These are phyloP conservation scores for Cadophora sp. DNA, from an alignment of 2,329 filamentous ascomycete genomes.

Conservation along the genomic window DNA sequence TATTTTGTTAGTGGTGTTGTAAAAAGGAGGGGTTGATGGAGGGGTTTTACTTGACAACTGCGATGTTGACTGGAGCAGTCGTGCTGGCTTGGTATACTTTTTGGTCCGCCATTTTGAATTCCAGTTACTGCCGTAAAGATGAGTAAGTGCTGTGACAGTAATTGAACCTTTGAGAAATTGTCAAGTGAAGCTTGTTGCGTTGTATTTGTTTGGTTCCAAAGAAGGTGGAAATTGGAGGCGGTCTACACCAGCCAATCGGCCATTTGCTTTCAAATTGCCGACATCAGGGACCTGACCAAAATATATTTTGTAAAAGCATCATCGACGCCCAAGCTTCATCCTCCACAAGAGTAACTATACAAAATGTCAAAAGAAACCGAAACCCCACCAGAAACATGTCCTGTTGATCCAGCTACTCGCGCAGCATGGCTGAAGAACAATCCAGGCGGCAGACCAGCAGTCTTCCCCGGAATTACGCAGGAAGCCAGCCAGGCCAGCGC, in stretches of 20 bases:
- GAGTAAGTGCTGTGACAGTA: constrained; percentile 5
- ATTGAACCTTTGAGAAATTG: constrained; percentile 19
- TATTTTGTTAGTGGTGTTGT: constrained; percentile 25
- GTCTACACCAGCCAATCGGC: constrained; percentile 37
- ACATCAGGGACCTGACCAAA: constrained; percentile 25
- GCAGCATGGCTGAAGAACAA: constrained; percentile 76
- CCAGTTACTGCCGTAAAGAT: constrained; percentile 6
- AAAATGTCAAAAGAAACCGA: constrained; percentile 42
- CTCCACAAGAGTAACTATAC: constrained; percentile 6
- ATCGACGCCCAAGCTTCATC: constrained; percentile 17
- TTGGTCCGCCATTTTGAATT: constrained; percentile 41
- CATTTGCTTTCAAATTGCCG: constrained; percentile 18
- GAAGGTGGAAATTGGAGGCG: constrained; percentile 24
- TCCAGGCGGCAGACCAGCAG: constrained; percentile 34
- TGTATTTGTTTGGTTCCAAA: background rate
- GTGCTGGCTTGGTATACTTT: constrained; percentile 88
- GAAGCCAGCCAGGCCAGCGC: constrained; percentile 42
- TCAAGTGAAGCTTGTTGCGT: constrained; percentile 12
- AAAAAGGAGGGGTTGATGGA: constrained; percentile 30
- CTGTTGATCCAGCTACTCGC: constrained; percentile 89
- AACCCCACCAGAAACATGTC: constrained; percentile 63
- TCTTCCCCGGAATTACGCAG: constrained; percentile 37
- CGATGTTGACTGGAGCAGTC: constrained; percentile 97
- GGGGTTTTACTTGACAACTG: constrained; percentile 83
- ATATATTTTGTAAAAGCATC: constrained; percentile 30